Evolutionary conservation across 768 basidiomycete species (phyloP).

Genomic region (Tephrocybe rancida): DNA sequence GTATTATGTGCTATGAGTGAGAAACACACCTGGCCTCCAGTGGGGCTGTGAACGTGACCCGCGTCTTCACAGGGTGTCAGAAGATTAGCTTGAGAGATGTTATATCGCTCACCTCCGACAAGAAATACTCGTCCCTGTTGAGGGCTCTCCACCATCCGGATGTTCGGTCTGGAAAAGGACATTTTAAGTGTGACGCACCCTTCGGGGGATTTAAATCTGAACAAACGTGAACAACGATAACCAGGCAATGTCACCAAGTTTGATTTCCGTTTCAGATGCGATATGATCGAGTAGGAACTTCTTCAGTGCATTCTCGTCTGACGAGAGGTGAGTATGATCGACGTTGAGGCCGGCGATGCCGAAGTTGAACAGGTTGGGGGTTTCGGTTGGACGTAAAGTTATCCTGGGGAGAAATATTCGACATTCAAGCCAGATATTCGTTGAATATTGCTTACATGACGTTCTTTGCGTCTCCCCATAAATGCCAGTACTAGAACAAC

Average conservation of each 20-base stretch:
- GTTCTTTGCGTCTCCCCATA: conserved; percentile 41
- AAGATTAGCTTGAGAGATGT: background rate
- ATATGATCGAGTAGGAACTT: conserved; percentile 18
- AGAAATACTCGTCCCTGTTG: conserved; percentile 43
- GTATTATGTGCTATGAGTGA: background rate
- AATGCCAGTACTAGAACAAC: conserved; percentile 41
- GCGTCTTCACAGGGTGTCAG: conserved; percentile 34
- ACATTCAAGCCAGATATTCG: too few relatives aligned
- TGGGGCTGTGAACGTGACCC: conserved; percentile 46
- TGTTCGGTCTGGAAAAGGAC: conserved; percentile 39
- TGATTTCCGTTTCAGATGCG: conserved; percentile 21
- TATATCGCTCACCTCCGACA: conserved; percentile 38
- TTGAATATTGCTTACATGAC: conserved; percentile 37
- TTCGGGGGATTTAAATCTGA: background rate
- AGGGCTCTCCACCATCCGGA: conserved; percentile 47
- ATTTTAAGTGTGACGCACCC: background rate
- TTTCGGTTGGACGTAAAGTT: conserved; percentile 31
- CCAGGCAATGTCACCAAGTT: conserved; percentile 26
- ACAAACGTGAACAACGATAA: conserved; percentile 26
- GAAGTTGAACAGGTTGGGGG: conserved; percentile 29
- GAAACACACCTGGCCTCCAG: conserved; percentile 35
- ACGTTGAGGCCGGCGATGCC: conserved; percentile 24
- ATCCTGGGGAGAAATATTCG: too few relatives aligned
- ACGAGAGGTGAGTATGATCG: conserved; percentile 14
- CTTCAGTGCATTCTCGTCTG: conserved; percentile 32